Evolutionary conservation across 345 rosid species (phyloP).

Genomic region (Jatropha curcas): DNA sequence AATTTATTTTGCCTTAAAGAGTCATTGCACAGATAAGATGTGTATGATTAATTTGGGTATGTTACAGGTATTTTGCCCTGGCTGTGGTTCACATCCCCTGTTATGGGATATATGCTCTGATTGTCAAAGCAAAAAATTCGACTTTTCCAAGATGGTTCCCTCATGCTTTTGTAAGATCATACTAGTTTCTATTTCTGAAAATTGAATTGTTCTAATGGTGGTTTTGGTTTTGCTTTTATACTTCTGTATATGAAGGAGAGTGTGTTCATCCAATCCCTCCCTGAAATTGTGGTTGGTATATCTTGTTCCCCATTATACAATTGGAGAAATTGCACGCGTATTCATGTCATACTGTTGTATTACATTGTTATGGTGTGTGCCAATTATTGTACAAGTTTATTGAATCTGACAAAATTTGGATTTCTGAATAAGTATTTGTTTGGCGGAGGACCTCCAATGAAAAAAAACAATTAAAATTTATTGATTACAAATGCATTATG

Average conservation of each 20-base stretch:
- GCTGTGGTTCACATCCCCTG: slow-evolving; percentile 74
- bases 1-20: background rate
- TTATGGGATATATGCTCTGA: slow-evolving; percentile 57
- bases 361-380: too few relatives aligned
- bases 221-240: background rate
- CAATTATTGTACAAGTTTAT: too few relatives aligned
- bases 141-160: slow-evolving; percentile 54
- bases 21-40: too few relatives aligned
- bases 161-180: slow-evolving; percentile 35
- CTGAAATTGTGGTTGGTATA: background rate
- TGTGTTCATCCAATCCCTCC: background rate
- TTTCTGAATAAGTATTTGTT: too few relatives aligned
- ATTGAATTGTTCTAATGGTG: background rate
- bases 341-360: too few relatives aligned
- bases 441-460: too few relatives aligned
- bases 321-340: background rate
- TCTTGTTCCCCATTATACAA: background rate
- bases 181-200: slow-evolving; percentile 16
- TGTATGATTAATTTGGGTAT: background rate
- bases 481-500: too few relatives aligned
- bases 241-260: background rate
- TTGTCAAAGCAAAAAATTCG: slow-evolving; percentile 49
- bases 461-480: too few relatives aligned
- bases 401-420: too few relatives aligned
- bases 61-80: slow-evolving; percentile 57